phyloP scores from a whole-genome alignment of 768 basidiomycete species.

The Peribolospora kevripleyi region DNA sequence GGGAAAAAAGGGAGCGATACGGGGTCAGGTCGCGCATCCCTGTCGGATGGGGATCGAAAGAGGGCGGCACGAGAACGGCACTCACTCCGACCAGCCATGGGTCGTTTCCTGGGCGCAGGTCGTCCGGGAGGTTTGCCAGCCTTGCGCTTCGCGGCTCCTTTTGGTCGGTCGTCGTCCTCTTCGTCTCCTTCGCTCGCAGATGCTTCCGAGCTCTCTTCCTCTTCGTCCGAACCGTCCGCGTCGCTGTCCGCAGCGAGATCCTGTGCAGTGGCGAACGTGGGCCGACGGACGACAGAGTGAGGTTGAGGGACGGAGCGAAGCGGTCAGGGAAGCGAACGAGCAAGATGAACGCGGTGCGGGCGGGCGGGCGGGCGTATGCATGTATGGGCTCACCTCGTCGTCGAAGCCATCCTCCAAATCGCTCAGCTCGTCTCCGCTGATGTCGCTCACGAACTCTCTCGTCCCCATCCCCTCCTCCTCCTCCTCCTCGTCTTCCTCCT shows the following conservation, averaged over 20 bases:
- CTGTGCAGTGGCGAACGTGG: conserved; percentile 7
- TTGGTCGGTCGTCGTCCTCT: conserved; percentile 21
- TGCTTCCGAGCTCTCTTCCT: conserved; percentile 22
- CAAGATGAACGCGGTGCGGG: too few relatives aligned
- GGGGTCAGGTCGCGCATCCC: too few relatives aligned
- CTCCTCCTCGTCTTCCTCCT: conserved; percentile 34
- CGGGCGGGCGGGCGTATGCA: neutral
- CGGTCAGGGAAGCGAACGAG: neutral
- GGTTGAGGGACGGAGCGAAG: neutral
- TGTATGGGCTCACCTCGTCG: conserved; percentile 14
- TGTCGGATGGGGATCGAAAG: neutral
- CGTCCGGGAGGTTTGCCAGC: conserved; percentile 6
- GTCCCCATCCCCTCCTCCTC: conserved; percentile 28
- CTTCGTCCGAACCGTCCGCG: conserved; percentile 21
- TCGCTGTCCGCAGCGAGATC: conserved; percentile 17
- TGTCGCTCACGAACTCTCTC: conserved; percentile 36
- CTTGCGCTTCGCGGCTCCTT: conserved; percentile 29
- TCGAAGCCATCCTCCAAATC: conserved; percentile 26
- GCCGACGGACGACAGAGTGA: neutral
- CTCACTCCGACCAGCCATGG: conserved; percentile 10
- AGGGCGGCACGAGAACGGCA: conserved; percentile 8
- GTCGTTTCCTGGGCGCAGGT: conserved; percentile 10
- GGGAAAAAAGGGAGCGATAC: neutral
- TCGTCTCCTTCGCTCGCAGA: conserved; percentile 20
- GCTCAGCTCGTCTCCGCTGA: conserved; percentile 31